Percentiles rank a stretch among this genome's conserved stretches.
These are phyloP conservation scores for Diaporthe longicolla DNA, from an alignment of 2,329 filamentous ascomycete genomes.

Conservation along the genomic window DNA sequence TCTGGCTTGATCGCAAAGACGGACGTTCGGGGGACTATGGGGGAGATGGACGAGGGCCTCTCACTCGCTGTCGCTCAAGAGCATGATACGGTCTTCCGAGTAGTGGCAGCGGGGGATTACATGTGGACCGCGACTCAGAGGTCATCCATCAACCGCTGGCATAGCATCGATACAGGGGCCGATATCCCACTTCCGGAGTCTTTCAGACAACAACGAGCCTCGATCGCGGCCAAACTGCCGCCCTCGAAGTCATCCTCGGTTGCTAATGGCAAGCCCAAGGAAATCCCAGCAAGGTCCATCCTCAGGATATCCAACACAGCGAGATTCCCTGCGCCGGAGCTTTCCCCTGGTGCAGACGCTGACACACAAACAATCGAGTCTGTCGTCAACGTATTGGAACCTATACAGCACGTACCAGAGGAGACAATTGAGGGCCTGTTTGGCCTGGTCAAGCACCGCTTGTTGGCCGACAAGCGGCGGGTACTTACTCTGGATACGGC, in stretches of 20 bases:
- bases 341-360: constrained; percentile 67
- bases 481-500: constrained; percentile 95
- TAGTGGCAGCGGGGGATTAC: constrained; percentile 78
- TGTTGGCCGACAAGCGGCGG: constrained; percentile 90
- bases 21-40: constrained; percentile 81
- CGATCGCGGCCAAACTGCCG: constrained; percentile 57
- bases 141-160: constrained; percentile 94
- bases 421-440: constrained; percentile 96
- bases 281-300: constrained; percentile 83
- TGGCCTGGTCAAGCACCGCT: constrained; percentile 91
- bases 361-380: constrained; percentile 53
- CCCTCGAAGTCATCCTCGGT: constrained; percentile 53
- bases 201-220: constrained; percentile 64
- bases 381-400: constrained; percentile 64
- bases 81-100: constrained; percentile 82
- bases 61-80: constrained; percentile 94
- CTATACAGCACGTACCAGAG: constrained; percentile 77
- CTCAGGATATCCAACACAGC: constrained; percentile 89
- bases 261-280: constrained; percentile 62
- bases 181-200: constrained; percentile 76
- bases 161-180: constrained; percentile 83
- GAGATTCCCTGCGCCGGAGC: constrained; percentile 74
- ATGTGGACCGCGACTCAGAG: constrained; percentile 93
- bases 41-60: constrained; percentile 87
- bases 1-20: constrained; percentile 97